Percentiles rank a stretch among this genome's conserved stretches.
These are phyloP conservation scores for Venturia effusa DNA, from an alignment of 2,329 filamentous ascomycete genomes.

Conservation along the genomic window DNA sequence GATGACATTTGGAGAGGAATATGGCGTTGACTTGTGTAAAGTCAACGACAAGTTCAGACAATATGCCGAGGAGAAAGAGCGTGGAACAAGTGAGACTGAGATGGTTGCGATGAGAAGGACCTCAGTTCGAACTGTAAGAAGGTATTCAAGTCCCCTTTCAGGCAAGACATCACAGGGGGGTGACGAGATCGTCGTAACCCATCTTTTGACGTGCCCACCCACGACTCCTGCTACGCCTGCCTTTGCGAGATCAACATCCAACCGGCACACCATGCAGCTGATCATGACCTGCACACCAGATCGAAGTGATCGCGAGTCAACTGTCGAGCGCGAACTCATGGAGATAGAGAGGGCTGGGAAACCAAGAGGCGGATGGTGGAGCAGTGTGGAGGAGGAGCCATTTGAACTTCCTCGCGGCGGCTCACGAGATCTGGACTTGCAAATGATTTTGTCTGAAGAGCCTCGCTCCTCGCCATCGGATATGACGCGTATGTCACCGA, in stretches of 20 bases:
- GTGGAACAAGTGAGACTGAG: neutral
- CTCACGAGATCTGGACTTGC: neutral
- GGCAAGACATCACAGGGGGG: neutral
- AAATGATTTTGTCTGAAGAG: neutral
- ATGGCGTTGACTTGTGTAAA: constrained; percentile 2
- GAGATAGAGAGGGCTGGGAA: neutral
- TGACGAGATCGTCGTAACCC: neutral
- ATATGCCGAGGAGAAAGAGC: neutral
- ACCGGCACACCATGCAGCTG: neutral
- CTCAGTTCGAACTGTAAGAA: neutral
- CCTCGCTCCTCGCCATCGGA: neutral
- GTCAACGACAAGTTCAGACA: constrained; percentile 2
- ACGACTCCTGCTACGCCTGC: neutral
- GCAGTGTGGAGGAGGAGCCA: neutral
- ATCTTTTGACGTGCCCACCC: neutral
- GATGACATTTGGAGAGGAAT: constrained; percentile 3
- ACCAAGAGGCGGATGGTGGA: constrained; percentile 4
- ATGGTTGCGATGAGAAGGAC: neutral
- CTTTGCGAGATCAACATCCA: neutral
- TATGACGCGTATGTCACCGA: neutral
- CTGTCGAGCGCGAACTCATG: neutral
- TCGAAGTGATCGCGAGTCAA: neutral
- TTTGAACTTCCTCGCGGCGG: neutral
- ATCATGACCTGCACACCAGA: neutral
- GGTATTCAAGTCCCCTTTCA: neutral